phyloP scores from a whole-genome alignment of 305 asterid species.

The Fraxinus sp. region DNA sequence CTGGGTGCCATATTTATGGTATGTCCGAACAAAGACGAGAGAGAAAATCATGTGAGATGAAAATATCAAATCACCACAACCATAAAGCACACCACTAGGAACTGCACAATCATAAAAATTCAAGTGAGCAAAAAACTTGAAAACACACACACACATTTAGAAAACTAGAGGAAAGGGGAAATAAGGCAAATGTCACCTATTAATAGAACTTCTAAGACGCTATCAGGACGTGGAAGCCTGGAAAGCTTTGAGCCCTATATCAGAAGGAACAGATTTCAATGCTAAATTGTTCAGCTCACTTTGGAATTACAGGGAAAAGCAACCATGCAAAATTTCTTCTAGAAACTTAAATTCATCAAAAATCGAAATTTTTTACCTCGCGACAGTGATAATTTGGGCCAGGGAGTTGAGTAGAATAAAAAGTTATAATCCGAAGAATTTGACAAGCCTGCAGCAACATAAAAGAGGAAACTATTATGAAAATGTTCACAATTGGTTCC shows the following conservation, averaged over 20 bases:
- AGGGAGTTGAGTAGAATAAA: slow-evolving; percentile 94
- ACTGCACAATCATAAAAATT: slow-evolving; percentile 50
- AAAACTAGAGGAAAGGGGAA: neutral
- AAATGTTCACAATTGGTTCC: neutral
- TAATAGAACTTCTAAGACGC: slow-evolving; percentile 53
- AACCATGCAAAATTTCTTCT: neutral
- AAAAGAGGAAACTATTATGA: slow-evolving; percentile 18
- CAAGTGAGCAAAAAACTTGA: no score
- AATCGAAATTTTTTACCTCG: slow-evolving; percentile 51
- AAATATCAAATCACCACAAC: slow-evolving; percentile 97
- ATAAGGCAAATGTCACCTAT: slow-evolving; percentile 45
- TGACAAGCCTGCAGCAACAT: slow-evolving; percentile 71
- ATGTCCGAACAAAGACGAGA: slow-evolving; percentile 86
- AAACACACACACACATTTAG: neutral
- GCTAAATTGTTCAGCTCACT: neutral
- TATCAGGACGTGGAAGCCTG: slow-evolving; percentile 78
- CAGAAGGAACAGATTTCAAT: slow-evolving; percentile 20
- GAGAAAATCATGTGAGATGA: slow-evolving; percentile 99
- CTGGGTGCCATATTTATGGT: slow-evolving; percentile 73
- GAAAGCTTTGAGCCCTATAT: slow-evolving; percentile 93
- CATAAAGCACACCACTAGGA: slow-evolving; percentile 88
- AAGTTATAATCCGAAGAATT: slow-evolving; percentile 76
- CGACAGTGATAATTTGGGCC: slow-evolving; percentile 99
- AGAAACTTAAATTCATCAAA: neutral
- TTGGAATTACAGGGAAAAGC: neutral